Conservation (phyloP, 371 early-diverging fungal species). For the Mucor lusitanicus region DNA sequence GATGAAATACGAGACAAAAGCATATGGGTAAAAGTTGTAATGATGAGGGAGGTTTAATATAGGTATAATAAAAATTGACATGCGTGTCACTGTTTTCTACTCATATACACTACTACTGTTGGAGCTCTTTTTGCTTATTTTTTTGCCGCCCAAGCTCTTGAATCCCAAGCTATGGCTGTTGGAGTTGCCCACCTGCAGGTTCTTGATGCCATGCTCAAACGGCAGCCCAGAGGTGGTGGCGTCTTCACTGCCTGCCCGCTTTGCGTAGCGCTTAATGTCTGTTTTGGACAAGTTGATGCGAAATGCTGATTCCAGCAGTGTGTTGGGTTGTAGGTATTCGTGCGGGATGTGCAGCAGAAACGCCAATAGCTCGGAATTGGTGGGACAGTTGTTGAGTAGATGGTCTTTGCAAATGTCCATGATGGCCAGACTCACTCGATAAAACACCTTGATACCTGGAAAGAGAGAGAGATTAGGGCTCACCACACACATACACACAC, state of each 20-base stretch:
- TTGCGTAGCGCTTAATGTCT: conserved; percentile 48
- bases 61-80: no score
- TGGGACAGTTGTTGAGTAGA: conserved; percentile 75
- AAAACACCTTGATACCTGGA: conserved; percentile 79
- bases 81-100: background rate
- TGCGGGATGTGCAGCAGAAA: conserved; percentile 86
- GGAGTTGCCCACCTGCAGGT: conserved; percentile 37
- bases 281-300: conserved; percentile 64
- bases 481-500: background rate
- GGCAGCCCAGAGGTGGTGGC: conserved; percentile 40
- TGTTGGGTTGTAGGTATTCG: conserved; percentile 67
- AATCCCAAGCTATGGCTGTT: conserved; percentile 12
- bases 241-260: conserved; percentile 41
- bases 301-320: conserved; percentile 69
- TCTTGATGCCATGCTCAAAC: conserved; percentile 47
- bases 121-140: conserved; percentile 16
- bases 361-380: conserved; percentile 71
- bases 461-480: background rate
- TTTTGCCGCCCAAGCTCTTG: conserved; percentile 18
- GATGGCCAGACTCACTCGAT: conserved; percentile 84
- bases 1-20: conserved; percentile 2
- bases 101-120: background rate
- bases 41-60: no score
- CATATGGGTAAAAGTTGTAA: no score
- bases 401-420: conserved; percentile 67